Evolutionary conservation across 306 rosid species (phyloP).

Genomic region (Psophocarpus tetragonolobus): DNA sequence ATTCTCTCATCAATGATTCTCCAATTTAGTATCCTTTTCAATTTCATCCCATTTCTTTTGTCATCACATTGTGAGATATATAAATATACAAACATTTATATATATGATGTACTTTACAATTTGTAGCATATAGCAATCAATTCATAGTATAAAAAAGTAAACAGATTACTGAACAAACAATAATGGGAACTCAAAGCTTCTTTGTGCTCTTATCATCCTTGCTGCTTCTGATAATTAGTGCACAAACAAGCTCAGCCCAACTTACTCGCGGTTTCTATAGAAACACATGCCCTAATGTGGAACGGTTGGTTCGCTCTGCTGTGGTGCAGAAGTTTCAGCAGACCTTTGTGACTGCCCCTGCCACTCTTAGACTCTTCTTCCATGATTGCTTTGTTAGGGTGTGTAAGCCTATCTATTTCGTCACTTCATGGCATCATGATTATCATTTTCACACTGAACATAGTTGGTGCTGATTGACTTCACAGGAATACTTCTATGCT

Average conservation of each 20-base stretch:
- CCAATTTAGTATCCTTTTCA: background rate
- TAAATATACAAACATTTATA: background rate
- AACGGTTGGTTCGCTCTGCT: constrained; percentile 58
- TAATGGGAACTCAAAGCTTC: constrained; percentile 11
- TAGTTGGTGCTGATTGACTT: background rate
- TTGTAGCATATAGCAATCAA: background rate
- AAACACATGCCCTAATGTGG: constrained; percentile 60
- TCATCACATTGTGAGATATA: background rate
- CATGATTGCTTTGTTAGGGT: constrained; percentile 82
- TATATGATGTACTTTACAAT: background rate
- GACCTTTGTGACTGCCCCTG: constrained; percentile 72
- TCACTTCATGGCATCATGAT: background rate
- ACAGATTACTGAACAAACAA: background rate
- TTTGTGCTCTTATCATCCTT: constrained; percentile 2
- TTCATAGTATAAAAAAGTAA: background rate
- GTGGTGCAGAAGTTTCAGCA: constrained; percentile 55
- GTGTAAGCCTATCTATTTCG: background rate
- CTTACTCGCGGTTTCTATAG: constrained; percentile 49
- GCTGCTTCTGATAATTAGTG: background rate
- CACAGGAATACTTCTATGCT: background rate
- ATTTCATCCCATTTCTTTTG: background rate
- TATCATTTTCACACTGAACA: background rate
- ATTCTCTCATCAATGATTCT: constrained; percentile 14
- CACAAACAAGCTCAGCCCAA: constrained; percentile 38
- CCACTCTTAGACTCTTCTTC: constrained; percentile 81